These are phyloP conservation scores for Salmacisia buchloeana DNA, from an alignment of 1,284 basidiomycete species.

Conservation along the genomic window DNA sequence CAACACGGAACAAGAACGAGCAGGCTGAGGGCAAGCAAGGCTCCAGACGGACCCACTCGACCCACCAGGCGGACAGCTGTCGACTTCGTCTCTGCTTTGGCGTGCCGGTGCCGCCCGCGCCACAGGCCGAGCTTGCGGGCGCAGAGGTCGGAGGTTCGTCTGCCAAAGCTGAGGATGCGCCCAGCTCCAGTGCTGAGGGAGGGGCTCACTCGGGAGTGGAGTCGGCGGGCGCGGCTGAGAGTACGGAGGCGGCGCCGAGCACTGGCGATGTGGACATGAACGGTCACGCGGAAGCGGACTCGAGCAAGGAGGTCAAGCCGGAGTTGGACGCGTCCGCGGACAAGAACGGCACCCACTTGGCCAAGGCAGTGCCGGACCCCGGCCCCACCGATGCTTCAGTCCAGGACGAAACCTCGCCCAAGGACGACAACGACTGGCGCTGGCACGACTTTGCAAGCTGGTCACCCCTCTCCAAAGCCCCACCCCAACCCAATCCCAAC, in stretches of 20 bases:
- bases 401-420: background rate
- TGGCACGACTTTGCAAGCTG: background rate
- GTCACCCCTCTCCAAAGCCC: background rate
- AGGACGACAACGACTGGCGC: too few relatives aligned
- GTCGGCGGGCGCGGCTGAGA: background rate
- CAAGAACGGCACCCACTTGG: background rate
- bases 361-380: background rate
- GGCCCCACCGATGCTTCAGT: background rate
- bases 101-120: background rate
- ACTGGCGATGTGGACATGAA: background rate
- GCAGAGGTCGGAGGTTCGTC: background rate
- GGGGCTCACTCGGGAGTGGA: too few relatives aligned
- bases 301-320: background rate
- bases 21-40: too few relatives aligned
- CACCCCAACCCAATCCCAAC: constrained; percentile 2
- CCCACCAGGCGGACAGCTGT: background rate
- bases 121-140: background rate
- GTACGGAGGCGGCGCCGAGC: background rate
- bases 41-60: too few relatives aligned
- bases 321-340: background rate
- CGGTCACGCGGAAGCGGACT: too few relatives aligned
- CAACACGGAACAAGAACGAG: too few relatives aligned
- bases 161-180: background rate
- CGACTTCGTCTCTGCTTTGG: background rate
- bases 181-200: too few relatives aligned